Conservation (phyloP, 257 asterid genomes). For the Jasminum sambac region DNA sequence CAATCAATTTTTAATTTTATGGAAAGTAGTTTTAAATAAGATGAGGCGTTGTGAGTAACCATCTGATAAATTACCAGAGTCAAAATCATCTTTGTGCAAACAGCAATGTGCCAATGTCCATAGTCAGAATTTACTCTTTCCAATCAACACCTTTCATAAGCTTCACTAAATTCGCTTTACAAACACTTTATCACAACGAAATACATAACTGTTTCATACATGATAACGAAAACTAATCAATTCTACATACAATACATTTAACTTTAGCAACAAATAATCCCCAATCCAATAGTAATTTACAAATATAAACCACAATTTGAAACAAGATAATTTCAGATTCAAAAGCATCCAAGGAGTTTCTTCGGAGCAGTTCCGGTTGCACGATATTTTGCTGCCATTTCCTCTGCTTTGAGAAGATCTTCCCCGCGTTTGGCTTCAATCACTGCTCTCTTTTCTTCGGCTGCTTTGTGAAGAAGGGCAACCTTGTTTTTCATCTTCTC, state of each 20-base stretch:
- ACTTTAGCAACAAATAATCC: slow-evolving; percentile 25
- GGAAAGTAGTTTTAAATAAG: too few relatives aligned
- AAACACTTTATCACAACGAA: slow-evolving; percentile 20
- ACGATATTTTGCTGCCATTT: slow-evolving; percentile 70
- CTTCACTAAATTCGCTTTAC: too few relatives aligned
- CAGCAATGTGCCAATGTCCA: too few relatives aligned
- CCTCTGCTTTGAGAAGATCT: slow-evolving; percentile 91
- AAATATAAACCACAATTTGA: slow-evolving; percentile 28
- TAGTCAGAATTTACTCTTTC: too few relatives aligned
- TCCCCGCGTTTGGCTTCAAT: slow-evolving; percentile 83
- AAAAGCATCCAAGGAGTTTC: slow-evolving; percentile 73
- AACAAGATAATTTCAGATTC: slow-evolving; percentile 34
- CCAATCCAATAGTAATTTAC: slow-evolving; percentile 23
- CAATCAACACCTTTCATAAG: too few relatives aligned
- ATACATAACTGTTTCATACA: slow-evolving; percentile 35
- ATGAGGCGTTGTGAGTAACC: too few relatives aligned
- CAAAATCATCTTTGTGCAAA: too few relatives aligned
- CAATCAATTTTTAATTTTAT: too few relatives aligned
- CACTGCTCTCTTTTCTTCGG: slow-evolving; percentile 81
- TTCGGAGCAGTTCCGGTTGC: slow-evolving; percentile 91
- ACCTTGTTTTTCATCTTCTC: slow-evolving; percentile 86
- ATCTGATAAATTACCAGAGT: too few relatives aligned
- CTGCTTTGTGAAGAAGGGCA: slow-evolving; percentile 71
- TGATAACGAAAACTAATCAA: slow-evolving; percentile 17
- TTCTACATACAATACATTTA: slow-evolving; percentile 35